A percentile compares a stretch with the other conserved stretches of the same genome.
Conservation (phyloP, 2,329 filamentous ascomycete genomes). For the Bipolaris bicolor region DNA sequence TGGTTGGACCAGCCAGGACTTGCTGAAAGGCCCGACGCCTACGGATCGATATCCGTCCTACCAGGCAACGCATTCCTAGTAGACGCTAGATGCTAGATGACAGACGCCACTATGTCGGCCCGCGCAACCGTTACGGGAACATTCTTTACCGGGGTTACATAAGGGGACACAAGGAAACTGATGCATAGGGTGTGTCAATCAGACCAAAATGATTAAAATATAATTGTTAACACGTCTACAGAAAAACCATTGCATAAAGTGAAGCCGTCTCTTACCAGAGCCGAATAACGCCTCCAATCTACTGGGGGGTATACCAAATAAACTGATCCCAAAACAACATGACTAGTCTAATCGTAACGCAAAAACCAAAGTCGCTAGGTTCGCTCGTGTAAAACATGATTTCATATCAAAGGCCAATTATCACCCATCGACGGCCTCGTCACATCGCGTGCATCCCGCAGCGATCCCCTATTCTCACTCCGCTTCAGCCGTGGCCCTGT, state of each 20-base stretch:
- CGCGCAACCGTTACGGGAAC: neutral
- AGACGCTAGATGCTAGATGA: neutral
- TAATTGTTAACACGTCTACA: slow-evolving; percentile 36
- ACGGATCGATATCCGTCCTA: neutral
- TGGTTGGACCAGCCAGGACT: neutral
- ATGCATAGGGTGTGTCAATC: slow-evolving; percentile 28
- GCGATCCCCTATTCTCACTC: neutral
- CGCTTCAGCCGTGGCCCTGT: slow-evolving; percentile 1
- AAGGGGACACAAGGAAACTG: neutral
- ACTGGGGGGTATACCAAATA: slow-evolving; percentile 26
- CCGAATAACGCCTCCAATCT: slow-evolving; percentile 16
- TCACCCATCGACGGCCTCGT: neutral
- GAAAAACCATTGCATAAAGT: slow-evolving; percentile 23
- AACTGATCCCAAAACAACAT: slow-evolving; percentile 9
- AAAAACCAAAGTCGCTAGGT: neutral
- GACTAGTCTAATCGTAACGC: slow-evolving; percentile 11
- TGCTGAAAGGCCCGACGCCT: neutral
- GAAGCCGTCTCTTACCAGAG: slow-evolving; percentile 7
- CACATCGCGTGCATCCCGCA: neutral
- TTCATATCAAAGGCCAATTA: slow-evolving; percentile 4
- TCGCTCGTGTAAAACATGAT: neutral
- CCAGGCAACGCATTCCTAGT: neutral
- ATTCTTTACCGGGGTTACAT: neutral
- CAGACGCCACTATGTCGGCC: neutral
- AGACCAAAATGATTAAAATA: slow-evolving; percentile 24